Base-by-base conservation (phyloP, 345 rosid species). In the Cardamine resedifolia region DNA sequence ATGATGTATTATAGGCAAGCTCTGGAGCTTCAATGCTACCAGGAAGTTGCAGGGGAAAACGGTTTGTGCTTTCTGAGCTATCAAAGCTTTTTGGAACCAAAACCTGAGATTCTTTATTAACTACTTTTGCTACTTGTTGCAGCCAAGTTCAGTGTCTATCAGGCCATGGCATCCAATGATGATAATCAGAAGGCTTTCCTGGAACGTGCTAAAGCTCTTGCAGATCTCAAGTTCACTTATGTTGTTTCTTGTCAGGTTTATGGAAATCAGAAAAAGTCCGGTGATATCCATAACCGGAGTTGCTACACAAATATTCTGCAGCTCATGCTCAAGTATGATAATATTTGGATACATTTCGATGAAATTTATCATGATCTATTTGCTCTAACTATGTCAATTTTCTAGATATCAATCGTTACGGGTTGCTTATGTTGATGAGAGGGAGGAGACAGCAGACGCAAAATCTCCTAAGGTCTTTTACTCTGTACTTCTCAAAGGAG, bases 211-310 rank as follows among this genome's bases (percentile, higher is more conserved):
- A 83, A 81, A 67, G 97, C 98, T 76, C 81, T 89, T 44, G 96
- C 89, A 10, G 85, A 90, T 82, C 43, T 95, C 81, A 95, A 95
- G 89, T 91, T 91, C 84, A 91, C 96, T 55, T 95, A 91, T 75
- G 97, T 95, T 71, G 99, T 95, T 75, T 95, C 99, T 50, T 95
- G 99, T 83, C 99, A 95, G 69, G 33, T 91, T 28, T 88, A 88
- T 66, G 99, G 97, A 23, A 73, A 72, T 80, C 97, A 88, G 77
- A 95, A 91, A 77, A 85, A 87, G 78, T 83, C 96, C 4, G 36
- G 77, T 57, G 90, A 91, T 74, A 0, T 5, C 27, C 81, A 43
- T 44, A 92, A 88, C 4, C 77, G 96, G n/a, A 83, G 90, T 70
- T 83, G 88, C 83, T 91, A 91, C 81, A 83, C 20, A 12, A 85